Evolutionary conservation across 1,139 yeast species (phyloP), one percentile per base, ranked within the genome.

Genomic region (Petasospora fabianii): DNA sequence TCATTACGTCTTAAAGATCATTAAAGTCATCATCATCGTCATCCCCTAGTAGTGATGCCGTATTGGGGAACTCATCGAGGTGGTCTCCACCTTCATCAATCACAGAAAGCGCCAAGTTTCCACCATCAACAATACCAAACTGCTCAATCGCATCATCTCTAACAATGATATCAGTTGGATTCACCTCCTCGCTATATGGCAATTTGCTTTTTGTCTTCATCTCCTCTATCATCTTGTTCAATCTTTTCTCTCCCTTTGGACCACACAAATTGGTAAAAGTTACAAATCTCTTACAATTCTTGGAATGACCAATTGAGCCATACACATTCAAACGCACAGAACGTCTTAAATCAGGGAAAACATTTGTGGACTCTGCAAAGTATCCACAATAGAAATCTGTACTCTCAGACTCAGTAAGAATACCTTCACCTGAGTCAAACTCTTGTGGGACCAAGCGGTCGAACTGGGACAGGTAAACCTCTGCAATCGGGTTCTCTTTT

Each of bases 21-120:
- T 41, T 46, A 27, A 50, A 51, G 14, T 45, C 51, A 14, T 47
- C 51, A 14, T 47, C 43, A 28, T 51, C 56, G 26, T 51, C 53
- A 14, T 51, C 56, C 30, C 50, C 45, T 8, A 42, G 16, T 2
- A 49, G 31, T 5, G 43, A 31, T 5, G 35, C 32, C 14, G 42
- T 41, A 18, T 39, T 27, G 12, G 42, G 38, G 34, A 29, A 16
- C n/a, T 29, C 41, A 5, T 17, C 26, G 10, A 27, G n/a, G n/a
- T n/a, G n/a, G n/a, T n/a, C n/a, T n/a, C n/a, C n/a, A n/a, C n/a
- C n/a, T n/a, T n/a, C n/a, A n/a, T n/a, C n/a, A n/a, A n/a, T n/a
- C n/a, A n/a, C n/a, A n/a, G n/a, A 24, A 19, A 17, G 22, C 22
- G 7, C 22, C 22, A 20, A 10, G 9, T 20, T 20, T 20, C 10